Percentiles rank a stretch among this genome's conserved stretches.
phyloP scores from a whole-genome alignment of 1,284 basidiomycete genomes.

The Trichosporon sp. region DNA sequence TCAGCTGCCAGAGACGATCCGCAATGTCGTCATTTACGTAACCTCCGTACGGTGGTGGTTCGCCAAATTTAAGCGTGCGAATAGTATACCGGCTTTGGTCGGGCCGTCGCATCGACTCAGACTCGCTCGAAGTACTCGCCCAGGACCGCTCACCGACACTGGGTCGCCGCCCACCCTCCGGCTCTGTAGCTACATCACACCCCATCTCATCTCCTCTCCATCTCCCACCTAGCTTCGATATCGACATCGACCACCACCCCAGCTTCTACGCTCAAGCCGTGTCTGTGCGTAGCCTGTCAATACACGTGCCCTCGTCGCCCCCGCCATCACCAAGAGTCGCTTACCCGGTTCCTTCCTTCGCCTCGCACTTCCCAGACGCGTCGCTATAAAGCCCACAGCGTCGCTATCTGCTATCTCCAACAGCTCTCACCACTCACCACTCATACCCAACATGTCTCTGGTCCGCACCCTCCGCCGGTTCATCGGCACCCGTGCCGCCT shows the following conservation, averaged over 20 bases:
- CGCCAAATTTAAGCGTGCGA: slow-evolving; percentile 3
- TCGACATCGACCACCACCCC: background rate
- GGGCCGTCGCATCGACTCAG: background rate
- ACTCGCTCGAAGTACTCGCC: background rate
- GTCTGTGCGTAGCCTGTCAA: background rate
- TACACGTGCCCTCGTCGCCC: background rate
- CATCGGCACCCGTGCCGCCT: slow-evolving; percentile 11
- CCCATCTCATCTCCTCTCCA: background rate
- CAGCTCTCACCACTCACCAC: slow-evolving; percentile 65
- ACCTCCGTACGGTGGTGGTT: background rate
- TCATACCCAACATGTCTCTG: slow-evolving; percentile 40
- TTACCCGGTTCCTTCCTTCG: background rate
- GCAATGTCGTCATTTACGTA: slow-evolving; percentile 3
- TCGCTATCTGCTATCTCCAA: slow-evolving; percentile 41
- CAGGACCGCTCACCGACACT: background rate
- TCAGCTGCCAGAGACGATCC: background rate
- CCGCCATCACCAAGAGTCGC: background rate
- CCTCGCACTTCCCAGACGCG: background rate
- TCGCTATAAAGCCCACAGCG: background rate
- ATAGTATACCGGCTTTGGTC: slow-evolving; percentile 1
- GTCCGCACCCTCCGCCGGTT: slow-evolving; percentile 11
- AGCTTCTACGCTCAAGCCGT: background rate
- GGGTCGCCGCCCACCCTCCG: background rate
- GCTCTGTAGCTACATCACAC: background rate
- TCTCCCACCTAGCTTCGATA: background rate